These are phyloP conservation scores for Prillingera fragicola DNA, from an alignment of 1,284 basidiomycete genomes.

Conservation along the genomic window DNA sequence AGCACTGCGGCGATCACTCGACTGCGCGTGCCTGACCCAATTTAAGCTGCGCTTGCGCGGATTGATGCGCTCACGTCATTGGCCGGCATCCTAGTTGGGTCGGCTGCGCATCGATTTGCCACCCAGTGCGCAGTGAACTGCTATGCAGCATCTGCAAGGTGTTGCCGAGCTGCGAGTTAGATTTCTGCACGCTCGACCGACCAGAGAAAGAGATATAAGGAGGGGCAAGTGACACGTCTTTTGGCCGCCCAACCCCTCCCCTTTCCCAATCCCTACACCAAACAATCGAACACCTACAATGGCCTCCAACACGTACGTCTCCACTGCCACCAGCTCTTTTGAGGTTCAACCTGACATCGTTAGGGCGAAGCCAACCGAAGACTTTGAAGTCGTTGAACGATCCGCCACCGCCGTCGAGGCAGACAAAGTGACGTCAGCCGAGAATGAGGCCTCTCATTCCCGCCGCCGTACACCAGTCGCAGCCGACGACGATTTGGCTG, in stretches of 20 bases:
- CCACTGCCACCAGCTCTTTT: background rate
- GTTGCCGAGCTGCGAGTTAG: no score
- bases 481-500: background rate
- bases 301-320: constrained; percentile 4
- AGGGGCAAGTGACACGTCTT: background rate
- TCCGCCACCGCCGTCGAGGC: background rate
- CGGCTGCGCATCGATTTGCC: no score
- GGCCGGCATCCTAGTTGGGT: no score
- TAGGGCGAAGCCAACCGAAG: constrained; percentile 12
- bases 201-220: constrained; percentile 7
- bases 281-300: background rate
- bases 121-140: no score
- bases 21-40: no score
- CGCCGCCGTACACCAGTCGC: background rate
- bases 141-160: no score
- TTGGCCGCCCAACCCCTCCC: background rate
- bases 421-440: background rate
- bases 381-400: constrained; percentile 7
- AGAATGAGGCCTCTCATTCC: background rate
- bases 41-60: no score
- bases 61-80: no score
- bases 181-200: no score
- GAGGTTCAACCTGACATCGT: constrained; percentile 11
- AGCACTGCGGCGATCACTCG: no score
- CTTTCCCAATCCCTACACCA: background rate